Base-by-base conservation (phyloP, 2,329 filamentous ascomycete genomes). In the Colletotrichum tropicale region DNA sequence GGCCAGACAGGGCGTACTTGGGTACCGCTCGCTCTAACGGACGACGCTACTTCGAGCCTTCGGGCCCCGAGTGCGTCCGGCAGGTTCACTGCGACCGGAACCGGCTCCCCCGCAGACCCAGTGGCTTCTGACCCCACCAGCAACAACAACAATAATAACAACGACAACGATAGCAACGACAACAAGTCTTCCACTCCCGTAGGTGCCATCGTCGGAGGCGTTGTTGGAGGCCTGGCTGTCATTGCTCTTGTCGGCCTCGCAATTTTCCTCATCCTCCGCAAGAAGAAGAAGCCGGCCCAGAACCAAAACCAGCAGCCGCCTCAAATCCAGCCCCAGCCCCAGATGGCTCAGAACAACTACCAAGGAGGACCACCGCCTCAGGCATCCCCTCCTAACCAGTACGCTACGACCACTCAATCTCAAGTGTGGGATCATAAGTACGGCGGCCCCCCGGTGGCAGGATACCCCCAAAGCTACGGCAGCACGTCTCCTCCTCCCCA, bases 141-240 rank as follows among this genome's bases (percentile, higher is more conserved):
- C 18, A 71, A 72, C 71, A 68, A 71, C 64, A 68, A 64, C n/a
- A 38, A 64, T 26, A 64, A 24, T 24, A 70, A 58, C 34, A 70
- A 70, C 24, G 8, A 60, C 12, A 18, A 24, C 30, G 21, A 62
- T 18, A 15, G 18, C 10, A 36, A 30, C 18, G 32, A 21, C 18
- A 62, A 24, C 18, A 71, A 75, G 12, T 64, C 67, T 18, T 68
- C 73, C 4, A 81, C 79, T 1, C 82, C 81, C 10, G 77, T 84
- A 24, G 85, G 84, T 7, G 79, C 83, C 70, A 86, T 86, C 55
- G 84, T 85, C 3, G 85, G 85, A 26, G 84, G 83, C 43, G 83
- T 84, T 21, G 81, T 86, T 6, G 85, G 84, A 16, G 84, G 85
- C 64, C 74, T 86, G 10, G 85, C 78, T 1, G 82, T 79, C 32